phyloP scores from a whole-genome alignment of 495 filamentous ascomycete species.

The Pseudoneurospora amorphoporcata region DNA sequence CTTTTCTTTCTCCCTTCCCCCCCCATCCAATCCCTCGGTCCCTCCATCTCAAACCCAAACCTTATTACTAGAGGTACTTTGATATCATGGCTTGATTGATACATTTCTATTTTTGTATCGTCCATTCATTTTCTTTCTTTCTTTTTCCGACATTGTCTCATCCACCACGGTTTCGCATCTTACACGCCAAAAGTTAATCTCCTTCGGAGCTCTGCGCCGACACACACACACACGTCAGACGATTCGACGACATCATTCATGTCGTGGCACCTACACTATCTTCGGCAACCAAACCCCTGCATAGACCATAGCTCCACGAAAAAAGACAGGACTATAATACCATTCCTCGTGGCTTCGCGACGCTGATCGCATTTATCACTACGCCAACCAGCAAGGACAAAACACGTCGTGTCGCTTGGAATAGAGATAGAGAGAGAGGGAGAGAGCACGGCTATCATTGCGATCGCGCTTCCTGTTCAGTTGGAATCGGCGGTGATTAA shows the following conservation, averaged over 20 bases:
- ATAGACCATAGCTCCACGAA: neutral
- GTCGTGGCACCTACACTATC: neutral
- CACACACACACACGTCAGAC: neutral
- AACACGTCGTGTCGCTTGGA: no score
- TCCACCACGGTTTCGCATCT: neutral
- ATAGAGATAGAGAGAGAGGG: no score
- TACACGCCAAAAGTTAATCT: neutral
- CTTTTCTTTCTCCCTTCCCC: neutral
- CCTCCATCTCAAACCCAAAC: neutral
- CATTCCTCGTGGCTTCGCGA: neutral
- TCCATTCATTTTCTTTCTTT: neutral
- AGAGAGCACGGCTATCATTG: no score
- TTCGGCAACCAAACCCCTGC: neutral
- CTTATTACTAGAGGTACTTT: neutral
- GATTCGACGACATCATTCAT: neutral
- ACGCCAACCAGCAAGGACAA: no score
- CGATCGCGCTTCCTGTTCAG: no score
- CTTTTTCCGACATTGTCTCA: neutral
- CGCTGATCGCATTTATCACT: neutral
- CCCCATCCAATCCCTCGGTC: neutral
- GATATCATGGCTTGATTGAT: neutral
- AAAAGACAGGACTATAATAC: neutral
- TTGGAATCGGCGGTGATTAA: no score
- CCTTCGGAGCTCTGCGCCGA: neutral
- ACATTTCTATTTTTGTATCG: neutral